Evolutionary conservation across 2,329 filamentous ascomycete genomes (phyloP).

Genomic region (Ascosphaera apis): DNA sequence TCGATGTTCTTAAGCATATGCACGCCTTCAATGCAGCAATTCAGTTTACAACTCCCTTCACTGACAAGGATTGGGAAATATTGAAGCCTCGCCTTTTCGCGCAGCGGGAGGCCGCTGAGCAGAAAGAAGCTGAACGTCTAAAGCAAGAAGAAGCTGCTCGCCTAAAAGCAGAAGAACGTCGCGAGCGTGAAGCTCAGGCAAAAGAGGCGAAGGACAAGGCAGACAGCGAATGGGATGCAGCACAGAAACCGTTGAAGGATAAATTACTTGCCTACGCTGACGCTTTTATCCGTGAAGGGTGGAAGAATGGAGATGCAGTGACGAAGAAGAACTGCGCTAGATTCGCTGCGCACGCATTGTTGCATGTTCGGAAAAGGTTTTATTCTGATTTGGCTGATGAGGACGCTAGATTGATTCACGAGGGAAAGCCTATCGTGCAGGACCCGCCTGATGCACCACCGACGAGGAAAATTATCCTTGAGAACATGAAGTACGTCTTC

Average conservation of each 20-base stretch:
- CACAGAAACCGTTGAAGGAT: constrained; percentile 42
- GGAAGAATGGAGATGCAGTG: constrained; percentile 40
- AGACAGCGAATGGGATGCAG: constrained; percentile 48
- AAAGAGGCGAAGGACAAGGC: constrained; percentile 34
- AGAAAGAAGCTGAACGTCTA: constrained; percentile 27
- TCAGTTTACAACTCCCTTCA: constrained; percentile 43
- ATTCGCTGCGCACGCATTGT: constrained; percentile 49
- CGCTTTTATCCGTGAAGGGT: constrained; percentile 41
- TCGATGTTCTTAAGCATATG: constrained; percentile 42
- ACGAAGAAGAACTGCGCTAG: constrained; percentile 38
- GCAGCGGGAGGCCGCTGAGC: constrained; percentile 42
- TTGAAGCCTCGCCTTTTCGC: constrained; percentile 43
- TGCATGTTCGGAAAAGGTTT: constrained; percentile 44
- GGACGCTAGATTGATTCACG: constrained; percentile 23
- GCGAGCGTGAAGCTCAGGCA: constrained; percentile 24
- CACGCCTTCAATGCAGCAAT: constrained; percentile 52
- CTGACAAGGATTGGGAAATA: constrained; percentile 45
- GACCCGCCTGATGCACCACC: constrained; percentile 32
- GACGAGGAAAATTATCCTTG: constrained; percentile 43
- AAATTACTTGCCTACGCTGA: constrained; percentile 45
- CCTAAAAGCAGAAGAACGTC: constrained; percentile 24
- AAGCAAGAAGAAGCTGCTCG: constrained; percentile 22
- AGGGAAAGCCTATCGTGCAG: constrained; percentile 21
- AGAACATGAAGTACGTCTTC: constrained; percentile 74
- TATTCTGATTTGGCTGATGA: constrained; percentile 36